Evolutionary conservation across 371 early-diverging fungal species (phyloP).

Genomic region (Apophysomyces ossiformis): DNA sequence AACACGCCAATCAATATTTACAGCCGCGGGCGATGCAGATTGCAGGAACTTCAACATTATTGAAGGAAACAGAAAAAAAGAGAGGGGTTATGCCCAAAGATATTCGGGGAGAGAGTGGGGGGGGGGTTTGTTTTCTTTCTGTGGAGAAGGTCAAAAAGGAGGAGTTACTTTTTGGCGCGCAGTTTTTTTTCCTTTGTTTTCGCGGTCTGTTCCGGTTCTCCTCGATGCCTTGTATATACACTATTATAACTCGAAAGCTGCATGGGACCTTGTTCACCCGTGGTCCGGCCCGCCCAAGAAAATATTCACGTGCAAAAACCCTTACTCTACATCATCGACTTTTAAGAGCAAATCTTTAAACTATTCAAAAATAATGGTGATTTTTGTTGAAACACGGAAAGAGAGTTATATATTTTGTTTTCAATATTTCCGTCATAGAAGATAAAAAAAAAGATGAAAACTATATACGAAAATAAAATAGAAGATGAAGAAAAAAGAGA

Average conservation of each 20-base stretch:
- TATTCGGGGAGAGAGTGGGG: constrained; percentile 9
- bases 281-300: neutral
- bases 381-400: neutral
- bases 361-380: no score
- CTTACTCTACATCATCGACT: neutral
- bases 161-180: constrained; percentile 1
- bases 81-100: neutral
- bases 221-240: neutral
- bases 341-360: neutral
- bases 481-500: constrained; percentile 9
- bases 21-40: constrained; percentile 27
- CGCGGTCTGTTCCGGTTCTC: constrained; percentile 2
- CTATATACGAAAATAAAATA: constrained; percentile 7
- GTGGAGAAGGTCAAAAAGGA: constrained; percentile 6
- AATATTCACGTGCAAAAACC: neutral
- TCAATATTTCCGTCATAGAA: neutral
- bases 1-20: constrained; percentile 12
- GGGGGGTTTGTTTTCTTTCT: neutral
- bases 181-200: neutral
- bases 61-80: constrained; percentile 13
- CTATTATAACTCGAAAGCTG: constrained; percentile 3
- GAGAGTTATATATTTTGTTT: no score
- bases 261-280: constrained; percentile 1
- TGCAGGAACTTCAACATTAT: constrained; percentile 30
- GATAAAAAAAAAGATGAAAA: neutral